Evolutionary conservation across 106 monocot species (phyloP), one percentile per base, ranked within the genome.

Genomic region (Dioscorea zingiberensis): DNA sequence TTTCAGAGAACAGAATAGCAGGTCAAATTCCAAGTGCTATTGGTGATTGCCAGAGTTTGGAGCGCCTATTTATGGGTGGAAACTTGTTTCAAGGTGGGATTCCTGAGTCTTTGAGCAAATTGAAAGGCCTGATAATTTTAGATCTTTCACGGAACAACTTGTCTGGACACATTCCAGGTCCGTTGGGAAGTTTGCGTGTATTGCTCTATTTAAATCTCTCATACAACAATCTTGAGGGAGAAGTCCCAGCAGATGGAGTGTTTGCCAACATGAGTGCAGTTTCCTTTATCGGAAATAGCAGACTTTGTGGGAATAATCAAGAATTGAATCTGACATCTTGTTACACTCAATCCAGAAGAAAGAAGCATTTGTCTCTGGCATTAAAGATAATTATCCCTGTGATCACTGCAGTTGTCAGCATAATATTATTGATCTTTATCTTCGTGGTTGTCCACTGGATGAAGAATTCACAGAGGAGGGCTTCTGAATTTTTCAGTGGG

Each of bases 91-190:
- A 58, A 48, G 70, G 70, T 25, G 13, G 0, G 0, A 70, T 70
- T 27, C 59, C 60, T 13, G 23, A 18, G 8, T 77, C 77, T 21
- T 27, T 77, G 23, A 59, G 59, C 30, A 66, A 54, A 30, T 21
- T 77, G 26, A 65, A 45, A 54, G 77, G 65, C 44, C 64, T 77
- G 21, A 38, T 44, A 21, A 38, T 46, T 30, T 30, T 77, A 18
- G 71, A 77, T 77, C 65, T 77, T 27, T 71, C 77, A 21, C 3
- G 51, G 12, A 77, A 77, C 14, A 77, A 71, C 27, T 44, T 77
- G 13, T 28, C 61, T 13, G 61, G 61, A 12, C 0, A 32, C 27
- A 61, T 61, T 28, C 61, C 61, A 26, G 29, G 17, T 0, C 15
- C 3, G 17, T 16, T 61, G 14, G 61, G 15, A 32, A 61, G 27